Evolutionary conservation across 805 yeast species (phyloP), one percentile per base, ranked within the genome.

Genomic region (Candida xyloterini): DNA sequence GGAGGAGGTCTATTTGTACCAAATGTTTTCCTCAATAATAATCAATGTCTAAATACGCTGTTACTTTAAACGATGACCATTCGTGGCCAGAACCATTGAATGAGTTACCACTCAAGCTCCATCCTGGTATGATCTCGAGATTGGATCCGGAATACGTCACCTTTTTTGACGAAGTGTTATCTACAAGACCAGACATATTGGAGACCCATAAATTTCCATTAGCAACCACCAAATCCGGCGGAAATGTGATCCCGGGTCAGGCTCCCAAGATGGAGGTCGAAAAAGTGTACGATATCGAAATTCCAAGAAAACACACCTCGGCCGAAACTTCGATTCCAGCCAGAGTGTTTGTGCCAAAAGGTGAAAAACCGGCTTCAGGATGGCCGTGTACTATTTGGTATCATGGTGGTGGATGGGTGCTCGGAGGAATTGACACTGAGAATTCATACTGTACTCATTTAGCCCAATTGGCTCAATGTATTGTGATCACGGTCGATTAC

Each of bases 401-500:
- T 45, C 67, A 62, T 37, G 65, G 67, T 21, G 67, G 67, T 15
- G 67, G 66, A 10, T 59, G 62, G 55, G 66, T 59, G 11, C 48
- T 61, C 18, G 66, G 66, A 11, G 55, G 53, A 18, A 51, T 60
- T 25, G 53, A 50, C 16, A 57, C 64, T 1, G 66, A 62, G 33
- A 68, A 70, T 54, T 60, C 69, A 2, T 66, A 56, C 49, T 69
- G 73, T 44, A 62, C 73, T 3, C 65, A 67, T 40, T 46, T 65
- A 28, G 69, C 72, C 16, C 61, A 62, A 26, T 38, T 48, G 15
- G 62, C 67, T 9, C 43, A 62, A 32, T 74, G 55, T 32, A 33
- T 49, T 14, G 54, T 71, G 10, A 56, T 74, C 9, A 57, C 67
- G 7, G 71, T 73, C n/a, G 76, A 73, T 51, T 74, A 74, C 53